Conservation (phyloP, 192 early-diverging fungal genomes). For the Umbelopsis sp. region DNA sequence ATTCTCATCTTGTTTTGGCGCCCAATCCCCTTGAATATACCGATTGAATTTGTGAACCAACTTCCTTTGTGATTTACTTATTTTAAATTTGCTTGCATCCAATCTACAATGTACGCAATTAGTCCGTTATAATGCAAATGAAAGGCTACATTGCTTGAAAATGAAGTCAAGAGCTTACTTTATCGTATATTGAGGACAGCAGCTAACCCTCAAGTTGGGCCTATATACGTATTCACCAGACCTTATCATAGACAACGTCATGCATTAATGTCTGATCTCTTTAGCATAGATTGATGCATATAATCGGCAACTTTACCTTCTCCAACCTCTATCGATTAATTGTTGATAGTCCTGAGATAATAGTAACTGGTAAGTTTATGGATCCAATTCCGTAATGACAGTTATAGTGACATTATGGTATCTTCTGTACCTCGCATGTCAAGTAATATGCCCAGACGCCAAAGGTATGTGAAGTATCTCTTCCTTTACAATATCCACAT, state of each 20-base stretch:
- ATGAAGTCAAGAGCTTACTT: constrained; percentile 46
- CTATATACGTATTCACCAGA: constrained; percentile 77
- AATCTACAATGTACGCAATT: constrained; percentile 36
- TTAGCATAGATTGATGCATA: not conserved
- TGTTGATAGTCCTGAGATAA: constrained; percentile 56
- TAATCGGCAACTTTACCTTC: constrained; percentile 44
- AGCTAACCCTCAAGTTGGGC: constrained; percentile 63
- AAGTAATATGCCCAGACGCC: constrained; percentile 66
- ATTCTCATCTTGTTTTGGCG: not conserved
- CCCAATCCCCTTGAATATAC: constrained; percentile 46
- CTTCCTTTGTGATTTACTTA: constrained; percentile 68
- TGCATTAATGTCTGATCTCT: too few species aligned
- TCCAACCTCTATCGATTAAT: constrained; percentile 76
- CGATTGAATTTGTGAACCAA: constrained; percentile 63
- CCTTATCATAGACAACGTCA: constrained; percentile 23
- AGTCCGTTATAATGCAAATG: not conserved
- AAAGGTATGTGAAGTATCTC: constrained; percentile 52
- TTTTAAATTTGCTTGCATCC: constrained; percentile 53
- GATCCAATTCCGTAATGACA: not conserved
- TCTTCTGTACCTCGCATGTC: constrained; percentile 39
- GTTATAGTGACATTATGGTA: not conserved
- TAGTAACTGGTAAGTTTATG: not conserved
- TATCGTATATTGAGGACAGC: constrained; percentile 79
- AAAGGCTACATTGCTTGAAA: not conserved
- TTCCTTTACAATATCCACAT: constrained; percentile 73